A percentile compares a stretch with the other conserved stretches of the same genome.
Conservation (phyloP, 2,329 filamentous ascomycete genomes). For the Fonsecaea nubica region DNA sequence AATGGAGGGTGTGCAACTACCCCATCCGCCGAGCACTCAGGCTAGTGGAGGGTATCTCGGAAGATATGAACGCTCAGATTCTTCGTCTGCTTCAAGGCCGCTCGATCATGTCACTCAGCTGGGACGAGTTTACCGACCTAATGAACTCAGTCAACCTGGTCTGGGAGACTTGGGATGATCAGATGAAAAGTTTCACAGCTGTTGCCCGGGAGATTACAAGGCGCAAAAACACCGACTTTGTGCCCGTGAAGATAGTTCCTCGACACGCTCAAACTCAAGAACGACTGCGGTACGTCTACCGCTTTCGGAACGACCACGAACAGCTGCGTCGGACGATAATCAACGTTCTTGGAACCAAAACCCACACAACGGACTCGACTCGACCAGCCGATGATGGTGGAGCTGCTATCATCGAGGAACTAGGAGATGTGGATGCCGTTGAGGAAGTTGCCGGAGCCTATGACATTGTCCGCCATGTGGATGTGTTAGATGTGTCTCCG, state of each 20-base stretch:
- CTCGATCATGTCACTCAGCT: constrained; percentile 89
- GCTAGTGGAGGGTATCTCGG: constrained; percentile 96
- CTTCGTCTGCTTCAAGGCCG: constrained; percentile 85
- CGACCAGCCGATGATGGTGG: constrained; percentile 63
- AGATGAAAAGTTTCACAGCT: constrained; percentile 96
- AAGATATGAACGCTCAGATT: constrained; percentile 84
- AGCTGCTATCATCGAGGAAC: constrained; percentile 82
- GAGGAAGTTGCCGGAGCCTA: constrained; percentile 96
- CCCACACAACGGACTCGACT: constrained; percentile 61
- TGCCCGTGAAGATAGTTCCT: constrained; percentile 93
- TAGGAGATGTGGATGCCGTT: constrained; percentile 95
- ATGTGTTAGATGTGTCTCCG: constrained; percentile 87
- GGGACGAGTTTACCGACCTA: constrained; percentile 83
- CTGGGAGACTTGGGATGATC: constrained; percentile 93
- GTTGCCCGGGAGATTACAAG: constrained; percentile 94
- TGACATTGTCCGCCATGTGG: constrained; percentile 90
- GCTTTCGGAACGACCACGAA: constrained; percentile 96
- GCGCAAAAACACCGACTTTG: constrained; percentile 95
- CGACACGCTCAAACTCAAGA: constrained; percentile 89
- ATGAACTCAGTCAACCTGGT: constrained; percentile 85
- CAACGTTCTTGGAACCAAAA: constrained; percentile 86
- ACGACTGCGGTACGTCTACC: constrained; percentile 88
- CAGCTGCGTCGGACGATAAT: constrained; percentile 95
- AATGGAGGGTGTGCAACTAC: constrained; percentile 94
- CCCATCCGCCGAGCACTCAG: constrained; percentile 88